Percentiles rank a stretch among this genome's conserved stretches.
phyloP scores from a whole-genome alignment of 2,329 filamentous ascomycete species.

The Diaporthe sp. region DNA sequence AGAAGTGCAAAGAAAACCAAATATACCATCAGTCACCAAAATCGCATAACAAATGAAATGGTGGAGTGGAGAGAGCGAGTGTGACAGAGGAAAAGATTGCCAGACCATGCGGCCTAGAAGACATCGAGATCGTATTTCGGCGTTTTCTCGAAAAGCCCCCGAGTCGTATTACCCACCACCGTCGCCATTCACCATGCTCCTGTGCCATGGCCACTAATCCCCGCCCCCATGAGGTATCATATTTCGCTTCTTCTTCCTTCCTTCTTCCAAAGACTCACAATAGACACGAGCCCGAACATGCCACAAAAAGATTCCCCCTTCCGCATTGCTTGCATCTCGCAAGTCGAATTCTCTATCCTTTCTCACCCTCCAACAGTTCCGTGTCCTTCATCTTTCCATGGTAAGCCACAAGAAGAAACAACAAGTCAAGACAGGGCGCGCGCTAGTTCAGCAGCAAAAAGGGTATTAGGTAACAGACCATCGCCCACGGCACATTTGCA shows the following conservation, averaged over 20 bases:
- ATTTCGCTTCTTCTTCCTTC: not conserved
- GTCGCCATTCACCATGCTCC: not conserved
- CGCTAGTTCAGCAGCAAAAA: conserved; percentile 9
- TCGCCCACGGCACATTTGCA: conserved; percentile 14
- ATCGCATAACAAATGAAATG: not conserved
- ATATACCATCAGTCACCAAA: not conserved
- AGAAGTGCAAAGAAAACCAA: not conserved
- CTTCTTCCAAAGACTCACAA: not conserved
- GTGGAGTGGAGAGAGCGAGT: not conserved
- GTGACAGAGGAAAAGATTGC: not conserved
- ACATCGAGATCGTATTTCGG: conserved; percentile 31
- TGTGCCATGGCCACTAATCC: not conserved
- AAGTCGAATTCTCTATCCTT: not conserved
- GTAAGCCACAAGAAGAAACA: not conserved
- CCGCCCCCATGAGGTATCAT: conserved; percentile 12
- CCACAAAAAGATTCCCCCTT: not conserved
- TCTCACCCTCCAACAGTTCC: not conserved
- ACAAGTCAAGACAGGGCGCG: not conserved
- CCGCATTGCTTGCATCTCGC: too few relatives aligned
- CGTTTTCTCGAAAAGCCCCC: conserved; percentile 5
- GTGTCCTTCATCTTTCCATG: not conserved
- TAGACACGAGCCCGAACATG: not conserved
- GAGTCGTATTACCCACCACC: conserved; percentile 13
- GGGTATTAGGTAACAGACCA: conserved; percentile 19
- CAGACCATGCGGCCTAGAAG: conserved; percentile 20